phyloP scores from a whole-genome alignment of 2,329 filamentous ascomycete species.

The Trichoderma cornu-damae region DNA sequence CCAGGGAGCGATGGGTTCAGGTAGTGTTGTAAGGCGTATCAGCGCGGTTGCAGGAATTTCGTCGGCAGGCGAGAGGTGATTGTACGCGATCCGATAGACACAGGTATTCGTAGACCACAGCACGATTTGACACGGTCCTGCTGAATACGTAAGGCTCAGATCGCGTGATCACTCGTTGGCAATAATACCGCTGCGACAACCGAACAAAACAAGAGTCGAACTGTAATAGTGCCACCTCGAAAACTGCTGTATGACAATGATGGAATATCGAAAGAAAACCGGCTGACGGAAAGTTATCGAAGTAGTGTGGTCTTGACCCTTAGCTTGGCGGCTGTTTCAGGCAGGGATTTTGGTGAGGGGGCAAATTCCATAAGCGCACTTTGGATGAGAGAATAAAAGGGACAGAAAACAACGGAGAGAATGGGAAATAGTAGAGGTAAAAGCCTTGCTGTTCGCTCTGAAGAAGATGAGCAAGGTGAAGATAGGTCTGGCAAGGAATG shows the following conservation, averaged over 20 bases:
- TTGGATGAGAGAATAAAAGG: neutral
- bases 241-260: conserved; percentile 15
- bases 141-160: conserved; percentile 5
- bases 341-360: conserved; percentile 23
- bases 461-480: neutral
- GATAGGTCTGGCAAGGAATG: neutral
- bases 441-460: neutral
- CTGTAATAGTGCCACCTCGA: neutral
- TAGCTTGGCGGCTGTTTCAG: conserved; percentile 25
- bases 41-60: neutral
- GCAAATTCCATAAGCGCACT: conserved; percentile 12
- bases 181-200: neutral
- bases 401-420: conserved; percentile 5
- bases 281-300: conserved; percentile 14
- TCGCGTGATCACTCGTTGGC: conserved; percentile 7
- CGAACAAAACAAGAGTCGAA: neutral
- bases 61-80: neutral
- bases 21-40: neutral
- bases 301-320: conserved; percentile 9
- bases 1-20: neutral
- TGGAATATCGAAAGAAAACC: conserved; percentile 17
- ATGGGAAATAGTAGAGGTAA: neutral
- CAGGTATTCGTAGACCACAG: neutral
- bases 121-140: neutral
- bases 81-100: neutral